Evolutionary conservation across 1,139 yeast species (phyloP).

Genomic region (Geotrichum cucujoidarum): DNA sequence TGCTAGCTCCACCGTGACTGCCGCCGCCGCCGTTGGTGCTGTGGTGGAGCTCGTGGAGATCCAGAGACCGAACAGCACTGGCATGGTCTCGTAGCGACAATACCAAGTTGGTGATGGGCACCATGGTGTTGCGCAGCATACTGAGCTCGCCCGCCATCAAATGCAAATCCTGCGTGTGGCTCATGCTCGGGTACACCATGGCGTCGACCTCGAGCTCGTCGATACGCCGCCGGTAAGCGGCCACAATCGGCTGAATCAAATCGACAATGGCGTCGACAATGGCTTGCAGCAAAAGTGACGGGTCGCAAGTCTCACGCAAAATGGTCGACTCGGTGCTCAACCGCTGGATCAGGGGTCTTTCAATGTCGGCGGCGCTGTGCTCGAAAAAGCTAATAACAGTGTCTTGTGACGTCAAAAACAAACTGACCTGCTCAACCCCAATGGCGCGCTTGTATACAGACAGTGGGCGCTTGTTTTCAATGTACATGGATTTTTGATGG

Average conservation of each 20-base stretch:
- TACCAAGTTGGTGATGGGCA: conserved; percentile 45
- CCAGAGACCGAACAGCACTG: conserved; percentile 4
- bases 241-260: conserved; percentile 53
- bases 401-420: conserved; percentile 42
- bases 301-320: conserved; percentile 46
- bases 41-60: not conserved
- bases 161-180: conserved; percentile 49
- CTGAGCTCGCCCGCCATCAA: conserved; percentile 49
- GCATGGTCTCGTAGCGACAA: conserved; percentile 43
- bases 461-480: conserved; percentile 45
- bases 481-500: conserved; percentile 22
- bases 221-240: conserved; percentile 48
- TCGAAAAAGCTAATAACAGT: conserved; percentile 53
- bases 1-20: not conserved
- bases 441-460: conserved; percentile 44
- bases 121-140: conserved; percentile 42
- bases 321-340: conserved; percentile 44
- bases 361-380: conserved; percentile 48
- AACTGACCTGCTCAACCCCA: conserved; percentile 52
- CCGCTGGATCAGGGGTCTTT: conserved; percentile 46
- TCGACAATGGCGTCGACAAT: conserved; percentile 52
- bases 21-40: too few relatives aligned
- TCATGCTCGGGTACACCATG: conserved; percentile 45
- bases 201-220: conserved; percentile 49
- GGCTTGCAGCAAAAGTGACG: conserved; percentile 49